phyloP scores from a whole-genome alignment of 257 asterid genomes.

The Solanum tacnaense region DNA sequence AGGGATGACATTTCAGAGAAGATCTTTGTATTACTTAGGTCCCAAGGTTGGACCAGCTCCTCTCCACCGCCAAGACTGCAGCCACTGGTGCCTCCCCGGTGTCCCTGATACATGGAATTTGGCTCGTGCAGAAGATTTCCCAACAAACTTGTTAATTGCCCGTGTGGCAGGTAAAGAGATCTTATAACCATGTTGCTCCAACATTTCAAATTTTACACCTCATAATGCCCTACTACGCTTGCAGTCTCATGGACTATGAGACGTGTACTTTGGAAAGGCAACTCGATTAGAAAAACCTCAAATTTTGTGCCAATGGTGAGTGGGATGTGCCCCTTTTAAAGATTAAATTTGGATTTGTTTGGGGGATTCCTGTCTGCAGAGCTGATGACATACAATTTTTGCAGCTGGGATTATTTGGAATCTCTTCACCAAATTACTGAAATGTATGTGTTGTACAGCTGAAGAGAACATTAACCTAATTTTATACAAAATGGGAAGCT shows the following conservation, averaged over 20 bases:
- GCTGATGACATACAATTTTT: not conserved
- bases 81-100: constrained; percentile 12
- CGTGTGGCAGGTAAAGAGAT: not conserved
- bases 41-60: not conserved
- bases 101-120: constrained; percentile 7
- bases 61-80: constrained; percentile 8
- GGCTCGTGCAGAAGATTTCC: not conserved
- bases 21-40: constrained; percentile 1
- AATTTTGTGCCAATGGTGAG: not conserved
- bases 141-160: not conserved
- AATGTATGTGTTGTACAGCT: not conserved
- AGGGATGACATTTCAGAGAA: not conserved
- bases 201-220: not conserved
- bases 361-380: not conserved
- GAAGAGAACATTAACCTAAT: not conserved
- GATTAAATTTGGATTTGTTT: not conserved
- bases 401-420: not conserved
- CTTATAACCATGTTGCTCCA: not conserved
- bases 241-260: not conserved
- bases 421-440: not conserved
- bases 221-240: not conserved
- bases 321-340: not conserved
- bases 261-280: not conserved
- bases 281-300: not conserved
- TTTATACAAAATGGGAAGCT: not conserved